These are phyloP conservation scores for Astrocystis sublimbata DNA, from an alignment of 495 filamentous ascomycete species.

Conservation along the genomic window DNA sequence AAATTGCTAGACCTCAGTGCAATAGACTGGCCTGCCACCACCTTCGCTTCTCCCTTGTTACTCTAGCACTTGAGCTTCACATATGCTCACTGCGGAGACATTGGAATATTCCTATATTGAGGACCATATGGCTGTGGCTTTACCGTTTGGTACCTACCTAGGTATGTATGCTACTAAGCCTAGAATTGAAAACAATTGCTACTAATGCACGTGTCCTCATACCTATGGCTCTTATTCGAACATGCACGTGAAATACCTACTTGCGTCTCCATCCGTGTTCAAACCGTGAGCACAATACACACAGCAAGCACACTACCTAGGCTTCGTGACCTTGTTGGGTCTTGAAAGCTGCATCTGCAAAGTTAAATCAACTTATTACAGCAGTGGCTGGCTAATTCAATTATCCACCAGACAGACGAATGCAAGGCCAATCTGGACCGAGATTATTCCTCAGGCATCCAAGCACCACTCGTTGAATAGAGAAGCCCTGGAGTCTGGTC, in stretches of 20 bases:
- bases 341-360: background rate
- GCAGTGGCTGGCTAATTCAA: background rate
- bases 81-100: background rate
- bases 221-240: background rate
- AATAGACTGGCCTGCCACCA: background rate
- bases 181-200: constrained; percentile 5
- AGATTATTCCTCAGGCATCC: too few relatives aligned
- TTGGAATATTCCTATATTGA: background rate
- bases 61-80: background rate
- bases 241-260: background rate
- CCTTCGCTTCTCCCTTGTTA: background rate
- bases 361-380: background rate
- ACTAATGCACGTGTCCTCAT: constrained; percentile 10
- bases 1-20: background rate
- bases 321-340: background rate
- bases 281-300: too few relatives aligned
- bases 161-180: constrained; percentile 1
- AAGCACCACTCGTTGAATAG: too few relatives aligned
- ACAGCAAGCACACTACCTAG: too few relatives aligned
- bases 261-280: background rate
- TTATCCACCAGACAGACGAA: background rate
- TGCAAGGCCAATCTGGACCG: background rate
- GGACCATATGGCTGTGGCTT: background rate
- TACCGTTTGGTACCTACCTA: too few relatives aligned
- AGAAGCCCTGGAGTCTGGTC: too few relatives aligned